These are phyloP conservation scores for Multifurca ochricompacta DNA, from an alignment of 768 basidiomycete species.

Conservation along the genomic window DNA sequence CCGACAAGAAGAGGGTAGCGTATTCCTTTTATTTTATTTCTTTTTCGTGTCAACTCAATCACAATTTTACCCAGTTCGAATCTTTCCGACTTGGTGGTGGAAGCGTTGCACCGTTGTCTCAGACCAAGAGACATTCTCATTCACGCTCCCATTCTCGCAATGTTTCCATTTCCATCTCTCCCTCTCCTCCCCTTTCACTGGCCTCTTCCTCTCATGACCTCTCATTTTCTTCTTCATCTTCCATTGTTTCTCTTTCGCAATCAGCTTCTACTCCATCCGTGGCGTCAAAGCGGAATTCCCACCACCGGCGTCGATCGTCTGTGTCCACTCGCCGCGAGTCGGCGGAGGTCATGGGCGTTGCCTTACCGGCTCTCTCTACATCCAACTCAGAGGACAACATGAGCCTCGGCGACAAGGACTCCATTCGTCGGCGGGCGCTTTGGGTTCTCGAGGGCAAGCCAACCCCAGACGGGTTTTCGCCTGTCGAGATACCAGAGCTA, in stretches of 20 bases:
- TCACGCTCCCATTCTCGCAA: constrained; percentile 68
- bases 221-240: constrained; percentile 26
- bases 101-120: constrained; percentile 33
- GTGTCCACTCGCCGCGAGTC: constrained; percentile 88
- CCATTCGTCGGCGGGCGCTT: constrained; percentile 73
- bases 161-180: constrained; percentile 35
- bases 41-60: neutral
- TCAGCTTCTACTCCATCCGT: constrained; percentile 29
- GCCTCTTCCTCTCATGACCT: constrained; percentile 28
- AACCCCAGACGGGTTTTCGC: constrained; percentile 52
- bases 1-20: constrained; percentile 39
- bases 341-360: constrained; percentile 82
- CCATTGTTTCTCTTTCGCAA: constrained; percentile 28
- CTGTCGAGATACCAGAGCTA: constrained; percentile 80
- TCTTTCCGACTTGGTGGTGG: constrained; percentile 59
- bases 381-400: constrained; percentile 59
- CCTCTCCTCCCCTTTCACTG: constrained; percentile 33
- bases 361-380: constrained; percentile 57
- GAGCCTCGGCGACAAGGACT: constrained; percentile 65
- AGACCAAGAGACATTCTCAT: constrained; percentile 41
- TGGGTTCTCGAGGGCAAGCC: constrained; percentile 84
- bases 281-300: constrained; percentile 56
- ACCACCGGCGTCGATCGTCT: constrained; percentile 78
- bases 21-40: constrained; percentile 11
- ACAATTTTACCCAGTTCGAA: constrained; percentile 43